These are phyloP conservation scores for Xerocomus amazonicus DNA, from an alignment of 1,284 basidiomycete species.

Conservation along the genomic window DNA sequence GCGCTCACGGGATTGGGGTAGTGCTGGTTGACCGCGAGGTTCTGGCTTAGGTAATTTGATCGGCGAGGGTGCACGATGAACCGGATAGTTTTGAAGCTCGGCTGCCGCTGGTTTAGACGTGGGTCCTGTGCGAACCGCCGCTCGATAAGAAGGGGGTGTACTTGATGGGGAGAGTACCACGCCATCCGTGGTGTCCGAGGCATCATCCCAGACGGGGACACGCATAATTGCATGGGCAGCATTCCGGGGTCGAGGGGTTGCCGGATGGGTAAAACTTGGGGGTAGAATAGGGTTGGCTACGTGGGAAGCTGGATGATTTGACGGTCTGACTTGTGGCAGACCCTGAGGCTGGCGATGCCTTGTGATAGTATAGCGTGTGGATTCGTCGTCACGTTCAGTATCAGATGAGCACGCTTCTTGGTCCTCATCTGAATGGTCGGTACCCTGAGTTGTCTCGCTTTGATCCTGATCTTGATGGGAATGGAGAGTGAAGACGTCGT, in stretches of 20 bases:
- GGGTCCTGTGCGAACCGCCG: conserved; percentile 34
- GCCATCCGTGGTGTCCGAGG: conserved; percentile 38
- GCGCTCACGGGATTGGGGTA: conserved; percentile 33
- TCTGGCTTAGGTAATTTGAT: conserved; percentile 30
- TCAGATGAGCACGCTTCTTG: conserved; percentile 15
- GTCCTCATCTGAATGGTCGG: conserved; percentile 18
- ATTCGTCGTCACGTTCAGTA: conserved; percentile 25
- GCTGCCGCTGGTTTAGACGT: conserved; percentile 8
- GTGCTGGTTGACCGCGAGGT: conserved; percentile 13
- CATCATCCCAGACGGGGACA: conserved; percentile 35
- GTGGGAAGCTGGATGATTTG: conserved; percentile 21
- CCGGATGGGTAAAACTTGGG: conserved; percentile 24
- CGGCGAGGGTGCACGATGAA: conserved; percentile 28
- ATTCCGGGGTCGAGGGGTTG: conserved; percentile 29
- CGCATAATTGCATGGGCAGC: conserved; percentile 10
- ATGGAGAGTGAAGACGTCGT: conserved; percentile 45
- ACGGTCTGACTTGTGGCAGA: conserved; percentile 10
- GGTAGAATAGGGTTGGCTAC: conserved; percentile 24
- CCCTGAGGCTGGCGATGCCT: conserved; percentile 23
- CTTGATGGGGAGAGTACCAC: conserved; percentile 37
- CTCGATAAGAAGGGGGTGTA: conserved; percentile 51
- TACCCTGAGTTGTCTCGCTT: conserved; percentile 23
- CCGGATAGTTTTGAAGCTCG: conserved; percentile 16
- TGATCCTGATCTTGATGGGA: conserved; percentile 41
- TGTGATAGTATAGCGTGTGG: conserved; percentile 3